phyloP scores from a whole-genome alignment of 2,329 filamentous ascomycete genomes.

The Alternaria viburni region DNA sequence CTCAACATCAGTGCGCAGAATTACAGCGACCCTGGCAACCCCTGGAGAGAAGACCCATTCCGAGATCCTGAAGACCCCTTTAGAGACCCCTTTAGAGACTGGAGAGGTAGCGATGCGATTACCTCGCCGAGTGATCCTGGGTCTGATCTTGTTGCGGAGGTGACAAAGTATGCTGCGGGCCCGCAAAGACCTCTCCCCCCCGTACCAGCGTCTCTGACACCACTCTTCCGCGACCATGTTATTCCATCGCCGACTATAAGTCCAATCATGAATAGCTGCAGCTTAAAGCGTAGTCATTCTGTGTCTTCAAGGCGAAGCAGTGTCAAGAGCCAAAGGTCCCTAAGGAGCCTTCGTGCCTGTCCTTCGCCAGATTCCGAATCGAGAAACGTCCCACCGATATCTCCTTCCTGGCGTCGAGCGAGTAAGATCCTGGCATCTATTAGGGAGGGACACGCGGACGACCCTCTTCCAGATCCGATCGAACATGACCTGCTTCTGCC shows the following conservation, averaged over 20 bases:
- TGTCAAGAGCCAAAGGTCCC: constrained; percentile 23
- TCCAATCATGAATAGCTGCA: constrained; percentile 18
- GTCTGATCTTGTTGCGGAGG: constrained; percentile 23
- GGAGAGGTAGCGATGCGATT: constrained; percentile 10
- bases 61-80: constrained; percentile 7
- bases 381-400: constrained; percentile 28
- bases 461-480: constrained; percentile 32
- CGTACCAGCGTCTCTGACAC: not conserved
- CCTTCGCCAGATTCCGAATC: constrained; percentile 23
- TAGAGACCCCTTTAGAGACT: not conserved
- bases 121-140: constrained; percentile 10
- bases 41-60: constrained; percentile 3
- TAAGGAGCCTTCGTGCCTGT: constrained; percentile 22
- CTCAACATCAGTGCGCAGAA: constrained; percentile 5
- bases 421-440: constrained; percentile 12
- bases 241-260: constrained; percentile 31
- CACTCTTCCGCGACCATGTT: constrained; percentile 15
- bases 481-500: constrained; percentile 40
- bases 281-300: constrained; percentile 9
- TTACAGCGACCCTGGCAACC: constrained; percentile 19
- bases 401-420: constrained; percentile 23
- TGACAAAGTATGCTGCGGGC: constrained; percentile 15
- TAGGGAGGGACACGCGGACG: constrained; percentile 16
- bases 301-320: constrained; percentile 10
- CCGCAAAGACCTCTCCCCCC: constrained; percentile 9